Evolutionary conservation across 1,284 basidiomycete species (phyloP).

Genomic region (Mycena sp.): DNA sequence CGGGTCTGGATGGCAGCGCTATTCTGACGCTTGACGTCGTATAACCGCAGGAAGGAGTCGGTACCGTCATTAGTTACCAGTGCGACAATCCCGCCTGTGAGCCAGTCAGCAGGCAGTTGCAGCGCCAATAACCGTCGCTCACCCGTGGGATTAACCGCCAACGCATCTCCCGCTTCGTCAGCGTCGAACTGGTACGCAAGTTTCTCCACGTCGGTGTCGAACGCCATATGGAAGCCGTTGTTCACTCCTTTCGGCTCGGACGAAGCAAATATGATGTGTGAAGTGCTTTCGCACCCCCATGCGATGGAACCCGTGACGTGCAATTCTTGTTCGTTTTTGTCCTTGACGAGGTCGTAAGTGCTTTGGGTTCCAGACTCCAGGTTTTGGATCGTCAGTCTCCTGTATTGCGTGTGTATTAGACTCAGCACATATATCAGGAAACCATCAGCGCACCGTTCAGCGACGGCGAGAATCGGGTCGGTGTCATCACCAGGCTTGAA

Average conservation of each 20-base stretch:
- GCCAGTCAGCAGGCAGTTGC: no score
- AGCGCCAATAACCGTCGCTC: slow-evolving; percentile 15
- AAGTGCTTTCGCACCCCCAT: slow-evolving; percentile 60
- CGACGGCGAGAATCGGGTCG: slow-evolving; percentile 45
- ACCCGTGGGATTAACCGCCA: slow-evolving; percentile 59
- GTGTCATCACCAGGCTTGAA: slow-evolving; percentile 48
- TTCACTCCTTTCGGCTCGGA: slow-evolving; percentile 52
- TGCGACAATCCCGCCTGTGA: slow-evolving; percentile 53
- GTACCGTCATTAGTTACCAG: slow-evolving; percentile 54
- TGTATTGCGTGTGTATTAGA: background rate
- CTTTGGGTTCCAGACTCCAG: background rate
- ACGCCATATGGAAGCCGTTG: slow-evolving; percentile 59
- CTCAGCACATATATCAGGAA: background rate
- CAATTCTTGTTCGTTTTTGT: background rate
- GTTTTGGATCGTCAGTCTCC: slow-evolving; percentile 29
- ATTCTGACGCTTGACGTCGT: slow-evolving; percentile 54
- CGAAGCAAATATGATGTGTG: slow-evolving; percentile 62
- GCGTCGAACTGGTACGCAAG: slow-evolving; percentile 51
- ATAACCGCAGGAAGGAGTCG: slow-evolving; percentile 57
- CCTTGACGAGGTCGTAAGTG: background rate
- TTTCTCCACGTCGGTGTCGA: slow-evolving; percentile 49
- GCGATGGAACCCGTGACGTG: slow-evolving; percentile 57
- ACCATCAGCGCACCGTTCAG: slow-evolving; percentile 33
- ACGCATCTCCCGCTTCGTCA: slow-evolving; percentile 61
- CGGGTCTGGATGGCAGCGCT: slow-evolving; percentile 40